A percentile compares a stretch with the other conserved stretches of the same genome.
phyloP scores from a whole-genome alignment of 2,329 filamentous ascomycete species.

The Esteya vermicola region DNA sequence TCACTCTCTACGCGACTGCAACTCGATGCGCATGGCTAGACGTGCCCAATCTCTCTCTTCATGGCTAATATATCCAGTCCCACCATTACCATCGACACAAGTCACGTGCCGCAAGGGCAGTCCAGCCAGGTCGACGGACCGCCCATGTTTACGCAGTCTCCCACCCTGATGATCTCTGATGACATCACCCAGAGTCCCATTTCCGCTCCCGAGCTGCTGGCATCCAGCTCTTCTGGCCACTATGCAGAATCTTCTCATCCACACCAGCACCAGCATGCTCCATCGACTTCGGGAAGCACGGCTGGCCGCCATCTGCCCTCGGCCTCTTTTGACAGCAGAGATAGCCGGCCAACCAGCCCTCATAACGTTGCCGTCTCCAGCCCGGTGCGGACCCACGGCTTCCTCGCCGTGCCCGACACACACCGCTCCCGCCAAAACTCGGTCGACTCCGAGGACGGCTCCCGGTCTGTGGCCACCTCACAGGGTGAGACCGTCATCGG shows the following conservation, averaged over 20 bases:
- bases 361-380: conserved; percentile 60
- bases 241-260: too few species aligned
- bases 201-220: conserved; percentile 19
- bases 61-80: conserved; percentile 28
- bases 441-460: conserved; percentile 50
- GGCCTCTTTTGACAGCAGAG: conserved; percentile 49
- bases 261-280: too few species aligned
- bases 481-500: conserved; percentile 50
- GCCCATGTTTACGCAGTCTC: conserved; percentile 15
- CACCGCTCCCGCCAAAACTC: conserved; percentile 52
- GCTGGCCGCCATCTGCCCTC: conserved; percentile 32
- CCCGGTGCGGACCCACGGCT: conserved; percentile 35
- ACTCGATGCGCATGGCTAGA: too few species aligned
- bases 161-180: conserved; percentile 20
- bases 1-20: too few species aligned
- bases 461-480: conserved; percentile 40
- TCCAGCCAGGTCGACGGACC: conserved; percentile 16
- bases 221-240: conserved; percentile 13
- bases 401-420: conserved; percentile 51
- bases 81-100: conserved; percentile 41
- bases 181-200: conserved; percentile 24
- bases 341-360: conserved; percentile 55
- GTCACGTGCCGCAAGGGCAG: conserved; percentile 17
- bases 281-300: too few species aligned
- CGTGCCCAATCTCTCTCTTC: too few species aligned